phyloP scores from a whole-genome alignment of 75 land plant species.

The Cunninghamia lanceolata region DNA sequence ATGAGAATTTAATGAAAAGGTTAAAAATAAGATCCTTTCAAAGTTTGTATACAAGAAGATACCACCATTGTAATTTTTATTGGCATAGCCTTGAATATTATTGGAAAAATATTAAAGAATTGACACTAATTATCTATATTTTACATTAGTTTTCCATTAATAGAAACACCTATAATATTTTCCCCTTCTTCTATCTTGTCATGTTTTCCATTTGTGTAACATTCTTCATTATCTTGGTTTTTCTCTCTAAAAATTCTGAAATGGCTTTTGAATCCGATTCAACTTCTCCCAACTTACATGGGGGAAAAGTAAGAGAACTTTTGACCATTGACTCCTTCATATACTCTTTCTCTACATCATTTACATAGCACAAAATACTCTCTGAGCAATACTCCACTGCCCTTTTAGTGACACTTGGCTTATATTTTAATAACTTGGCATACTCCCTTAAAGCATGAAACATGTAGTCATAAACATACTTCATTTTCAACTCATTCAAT shows the following conservation, averaged over 20 bases:
- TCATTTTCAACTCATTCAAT: conserved; percentile 24
- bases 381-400: conserved; percentile 12
- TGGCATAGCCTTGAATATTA: too few species aligned
- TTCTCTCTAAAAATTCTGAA: background rate
- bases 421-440: conserved; percentile 26
- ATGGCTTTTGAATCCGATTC: background rate
- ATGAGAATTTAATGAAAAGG: too few species aligned
- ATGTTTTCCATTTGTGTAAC: background rate
- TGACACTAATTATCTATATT: background rate
- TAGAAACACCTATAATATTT: too few species aligned
- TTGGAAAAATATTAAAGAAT: too few species aligned
- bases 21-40: too few species aligned
- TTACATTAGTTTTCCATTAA: too few species aligned
- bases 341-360: conserved; percentile 1
- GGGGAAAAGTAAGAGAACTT: background rate
- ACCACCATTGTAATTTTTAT: too few species aligned
- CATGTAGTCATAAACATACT: conserved; percentile 43
- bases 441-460: conserved; percentile 24
- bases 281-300: background rate
- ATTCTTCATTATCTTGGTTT: background rate
- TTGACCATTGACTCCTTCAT: conserved; percentile 19
- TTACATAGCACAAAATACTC: conserved; percentile 8
- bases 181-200: background rate
- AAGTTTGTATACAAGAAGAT: too few species aligned
- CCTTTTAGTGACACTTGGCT: conserved; percentile 14